Base-by-base conservation (phyloP, 164 flowering plant species). In the Liquidambar formosana region DNA sequence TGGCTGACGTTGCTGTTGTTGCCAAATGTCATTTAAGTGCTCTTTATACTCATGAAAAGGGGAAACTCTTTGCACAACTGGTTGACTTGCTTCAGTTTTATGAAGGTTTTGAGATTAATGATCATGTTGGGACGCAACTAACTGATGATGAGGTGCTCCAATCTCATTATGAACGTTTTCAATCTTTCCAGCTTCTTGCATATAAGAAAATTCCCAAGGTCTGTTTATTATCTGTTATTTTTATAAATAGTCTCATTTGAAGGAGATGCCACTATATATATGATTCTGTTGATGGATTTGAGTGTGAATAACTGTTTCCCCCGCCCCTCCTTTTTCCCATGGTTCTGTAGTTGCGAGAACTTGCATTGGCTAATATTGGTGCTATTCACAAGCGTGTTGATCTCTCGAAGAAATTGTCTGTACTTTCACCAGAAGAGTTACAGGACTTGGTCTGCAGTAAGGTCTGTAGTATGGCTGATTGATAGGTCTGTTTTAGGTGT, bases 171-270 rank as follows among this genome's bases (percentile, higher is more conserved):
- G 91, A 86, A 33, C 90, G 93, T 8, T 60, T 93, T 60, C 93
- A 88, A 74, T 82, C 96, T 67, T 91, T 96, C 72, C 99, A 96
- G 85, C 82, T 96, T 44, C 88, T 91, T 57, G 88, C 88, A 51
- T 96, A 89, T 70, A 93, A 93, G 77, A 90, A 86, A 82, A 73
- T 93, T 68, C 97, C 97, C n/a, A 90, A 93, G 98, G 99, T 95
- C 1, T 67, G 76, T 68, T 66, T 59, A 21, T 43, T 52, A 62
- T 45, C 26, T 3, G 47, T 57, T 27, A n/a, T 62, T 12, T n/a
- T 54, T 67, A 51, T 57, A 56, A 15, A 8, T 38, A 1, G 15
- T n/a, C 45, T 57, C 56, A 26, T 58, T 68, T 6, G 26, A 59
- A 45, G 27, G 8, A 16, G 11, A n/a, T 59, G 28, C 44, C 21